A percentile compares a stretch with the other conserved stretches of the same genome.
These are phyloP conservation scores for Tremella yokohamensis DNA, from an alignment of 768 basidiomycete genomes.

Conservation along the genomic window DNA sequence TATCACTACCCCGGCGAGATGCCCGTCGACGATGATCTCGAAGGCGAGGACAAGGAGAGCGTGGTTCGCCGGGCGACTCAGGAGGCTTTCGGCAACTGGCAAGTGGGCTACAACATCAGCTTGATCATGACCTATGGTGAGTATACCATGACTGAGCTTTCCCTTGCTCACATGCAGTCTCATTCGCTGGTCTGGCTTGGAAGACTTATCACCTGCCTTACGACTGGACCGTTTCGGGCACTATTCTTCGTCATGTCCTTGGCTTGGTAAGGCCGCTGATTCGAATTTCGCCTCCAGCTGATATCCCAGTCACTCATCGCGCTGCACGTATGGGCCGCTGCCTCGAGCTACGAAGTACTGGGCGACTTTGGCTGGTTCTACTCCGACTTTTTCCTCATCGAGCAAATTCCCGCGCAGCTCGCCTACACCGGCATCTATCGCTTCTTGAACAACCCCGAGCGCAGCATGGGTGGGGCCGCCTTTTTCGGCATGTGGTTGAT, in stretches of 20 bases:
- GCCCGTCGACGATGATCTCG: conserved; percentile 6
- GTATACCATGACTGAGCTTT: conserved; percentile 23
- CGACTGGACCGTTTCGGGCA: conserved; percentile 83
- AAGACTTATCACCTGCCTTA: conserved; percentile 77
- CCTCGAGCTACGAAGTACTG: conserved; percentile 85
- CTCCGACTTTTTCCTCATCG: conserved; percentile 86
- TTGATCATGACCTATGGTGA: conserved; percentile 91
- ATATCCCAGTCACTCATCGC: conserved; percentile 67
- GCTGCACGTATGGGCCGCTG: conserved; percentile 85
- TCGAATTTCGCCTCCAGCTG: conserved; percentile 14
- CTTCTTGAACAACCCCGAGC: conserved; percentile 91
- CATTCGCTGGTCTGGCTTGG: conserved; percentile 80
- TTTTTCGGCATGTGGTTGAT: conserved; percentile 92
- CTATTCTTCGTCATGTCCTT: conserved; percentile 79
- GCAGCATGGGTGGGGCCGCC: conserved; percentile 85
- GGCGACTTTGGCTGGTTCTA: conserved; percentile 99
- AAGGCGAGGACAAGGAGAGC: conserved; percentile 55
- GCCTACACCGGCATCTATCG: conserved; percentile 98
- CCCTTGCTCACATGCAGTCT: conserved; percentile 57
- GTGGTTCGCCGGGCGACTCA: conserved; percentile 72
- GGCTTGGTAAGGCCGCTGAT: conserved; percentile 63
- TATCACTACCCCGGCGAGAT: conserved; percentile 65
- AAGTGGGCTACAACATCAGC: conserved; percentile 83
- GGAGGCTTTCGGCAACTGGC: conserved; percentile 96
- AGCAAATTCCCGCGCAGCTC: conserved; percentile 80